Conservation (phyloP, 352 stramenopile genomes). For the Pythium pectinolyticum region DNA sequence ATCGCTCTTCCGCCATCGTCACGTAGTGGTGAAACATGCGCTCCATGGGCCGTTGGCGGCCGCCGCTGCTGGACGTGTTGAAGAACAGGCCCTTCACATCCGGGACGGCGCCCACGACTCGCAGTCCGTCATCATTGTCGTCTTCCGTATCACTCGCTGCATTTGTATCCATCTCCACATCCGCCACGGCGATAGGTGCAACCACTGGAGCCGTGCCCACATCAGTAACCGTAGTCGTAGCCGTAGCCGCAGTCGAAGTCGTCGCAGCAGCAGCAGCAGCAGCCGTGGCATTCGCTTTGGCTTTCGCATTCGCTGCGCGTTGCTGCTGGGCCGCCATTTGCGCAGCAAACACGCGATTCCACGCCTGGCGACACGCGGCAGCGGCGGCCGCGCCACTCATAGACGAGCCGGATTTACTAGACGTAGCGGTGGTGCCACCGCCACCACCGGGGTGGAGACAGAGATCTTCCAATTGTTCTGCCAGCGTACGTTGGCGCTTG, state of each 20-base stretch:
- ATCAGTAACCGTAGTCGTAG: no score
- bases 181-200: background rate
- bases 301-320: slow-evolving; percentile 1
- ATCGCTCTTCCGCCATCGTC: slow-evolving; percentile 28
- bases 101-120: slow-evolving; percentile 38
- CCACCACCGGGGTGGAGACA: slow-evolving; percentile 30
- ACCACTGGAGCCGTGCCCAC: background rate
- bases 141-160: slow-evolving; percentile 12
- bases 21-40: slow-evolving; percentile 74
- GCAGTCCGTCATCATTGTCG: slow-evolving; percentile 30
- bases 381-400: slow-evolving; percentile 12
- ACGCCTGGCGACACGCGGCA: slow-evolving; percentile 20
- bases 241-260: no score
- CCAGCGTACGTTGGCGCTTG: slow-evolving; percentile 66
- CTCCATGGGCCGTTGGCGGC: slow-evolving; percentile 47
- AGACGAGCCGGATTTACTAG: background rate
- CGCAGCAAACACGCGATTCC: slow-evolving; percentile 19
- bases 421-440: background rate
- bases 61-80: slow-evolving; percentile 16
- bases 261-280: no score
- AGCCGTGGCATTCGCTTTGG: slow-evolving; percentile 6
- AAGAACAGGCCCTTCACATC: slow-evolving; percentile 59
- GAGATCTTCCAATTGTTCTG: slow-evolving; percentile 58
- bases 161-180: slow-evolving; percentile 21
- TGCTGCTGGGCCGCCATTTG: slow-evolving; percentile 25